Evolutionary conservation across 768 basidiomycete species (phyloP).

Genomic region (Auriculariales sp.): DNA sequence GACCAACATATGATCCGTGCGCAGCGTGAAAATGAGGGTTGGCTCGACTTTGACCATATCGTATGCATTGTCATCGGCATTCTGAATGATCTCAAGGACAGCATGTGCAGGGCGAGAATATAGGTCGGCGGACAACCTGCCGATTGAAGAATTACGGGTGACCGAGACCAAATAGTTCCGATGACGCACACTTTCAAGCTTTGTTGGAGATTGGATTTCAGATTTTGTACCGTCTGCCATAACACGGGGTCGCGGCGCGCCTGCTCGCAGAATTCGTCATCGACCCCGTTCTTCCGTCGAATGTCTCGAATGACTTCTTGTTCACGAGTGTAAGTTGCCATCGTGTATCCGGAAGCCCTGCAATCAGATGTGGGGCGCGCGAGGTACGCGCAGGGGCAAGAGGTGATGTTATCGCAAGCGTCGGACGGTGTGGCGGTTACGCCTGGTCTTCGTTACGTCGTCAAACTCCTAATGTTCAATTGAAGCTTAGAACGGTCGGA

Average conservation of each 20-base stretch:
- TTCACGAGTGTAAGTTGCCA: not conserved
- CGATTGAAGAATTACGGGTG: not conserved
- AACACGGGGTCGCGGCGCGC: not conserved
- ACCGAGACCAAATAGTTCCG: not conserved
- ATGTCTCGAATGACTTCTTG: not conserved
- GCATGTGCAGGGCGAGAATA: slow-evolving; percentile 15
- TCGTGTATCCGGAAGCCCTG: not conserved
- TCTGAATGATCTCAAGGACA: slow-evolving; percentile 16
- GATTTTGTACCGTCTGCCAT: not conserved
- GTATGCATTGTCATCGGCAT: slow-evolving; percentile 9
- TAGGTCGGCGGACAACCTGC: slow-evolving; percentile 9
- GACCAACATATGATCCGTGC: slow-evolving; percentile 6
- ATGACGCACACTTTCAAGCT: not conserved
- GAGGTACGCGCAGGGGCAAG: too few relatives aligned
- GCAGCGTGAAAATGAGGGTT: slow-evolving; percentile 7
- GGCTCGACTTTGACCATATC: slow-evolving; percentile 5
- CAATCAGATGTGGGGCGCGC: too few relatives aligned
- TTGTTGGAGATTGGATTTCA: not conserved
- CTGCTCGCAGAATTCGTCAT: not conserved
- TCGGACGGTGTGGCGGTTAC: too few relatives aligned
- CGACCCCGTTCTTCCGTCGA: not conserved
- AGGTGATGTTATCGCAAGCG: too few relatives aligned
- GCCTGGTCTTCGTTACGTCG: too few relatives aligned
- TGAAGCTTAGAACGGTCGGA: too few relatives aligned
- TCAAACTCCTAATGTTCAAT: too few relatives aligned